Base-by-base conservation (phyloP, 148 eudicot genomes). In the Rhododendron mucronatum region DNA sequence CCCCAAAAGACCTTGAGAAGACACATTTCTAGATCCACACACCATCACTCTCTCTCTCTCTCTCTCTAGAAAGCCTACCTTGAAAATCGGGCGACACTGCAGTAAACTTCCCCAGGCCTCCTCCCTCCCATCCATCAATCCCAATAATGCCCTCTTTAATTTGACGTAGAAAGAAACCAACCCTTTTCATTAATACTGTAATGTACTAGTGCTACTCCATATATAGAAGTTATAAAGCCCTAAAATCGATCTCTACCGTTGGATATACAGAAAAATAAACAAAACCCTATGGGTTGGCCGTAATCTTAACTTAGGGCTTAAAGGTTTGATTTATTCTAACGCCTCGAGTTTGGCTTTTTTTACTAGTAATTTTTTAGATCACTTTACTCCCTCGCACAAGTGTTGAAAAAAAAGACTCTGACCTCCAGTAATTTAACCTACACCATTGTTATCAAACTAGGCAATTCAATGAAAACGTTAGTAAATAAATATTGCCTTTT, bases 1-100 rank as follows among this genome's bases (percentile, higher is more conserved):
- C 75, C 88, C 4, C 81, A 55, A 86, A 88, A 85, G 83, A 81
- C 90, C 91, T 91, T 91, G 92, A 92, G 92, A 92, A 89, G 88
- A 89, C 87, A 91, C 89, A 86, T 88, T 87, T 87, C 89, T 85
- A 86, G 89, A 91, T 89, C 51, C 89, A 88, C 71, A 9, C 71
- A 65, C 71, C 61, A 65, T 65, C 71, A n/a, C 71, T 1, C 28
- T n/a, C 23, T 41, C 45, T 41, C 44, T 41, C 44, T 41, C 21
- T 18, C 61, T 57, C 39, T 37, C 39, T 37, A 37, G 2, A 41
- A 65, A 65, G 47, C 85, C 83, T 86, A 86, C 92, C 88, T 91
- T 87, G 91, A 90, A 84, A 87, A 53, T 89, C 84, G 89, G 81
- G 81, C 51, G 57, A 20, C 26, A 15, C 63, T 59, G 41, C 41